Evolutionary conservation across 352 stramenopile genomes (phyloP), one percentile per base, ranked within the genome.

Genomic region (Phytophthora europaea): DNA sequence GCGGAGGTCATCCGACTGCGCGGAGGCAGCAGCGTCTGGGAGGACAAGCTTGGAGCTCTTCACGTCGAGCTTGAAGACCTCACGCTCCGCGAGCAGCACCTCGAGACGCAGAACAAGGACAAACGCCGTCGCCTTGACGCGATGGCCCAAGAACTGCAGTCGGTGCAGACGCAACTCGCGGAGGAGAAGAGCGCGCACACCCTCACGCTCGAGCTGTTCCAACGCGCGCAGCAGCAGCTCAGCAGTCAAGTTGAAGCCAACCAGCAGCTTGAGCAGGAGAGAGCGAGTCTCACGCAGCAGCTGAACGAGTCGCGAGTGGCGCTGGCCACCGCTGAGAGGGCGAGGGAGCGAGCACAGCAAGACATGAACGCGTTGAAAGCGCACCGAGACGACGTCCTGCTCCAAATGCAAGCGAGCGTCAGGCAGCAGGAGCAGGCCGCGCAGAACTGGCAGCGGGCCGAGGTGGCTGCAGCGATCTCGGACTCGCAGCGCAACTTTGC

Each of bases 401-500:
- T 10, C 0, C 56, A 76, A 18, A 92, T 92, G 85, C 65, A 91
- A 20, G 58, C 50, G 12, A 86, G 76, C 1, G 73, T 92, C 4
- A 54, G n/a, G 18, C 80, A 87, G 26, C 83, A 92, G 23, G 70
- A 87, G 34, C 60, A 79, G 18, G 62, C 72, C 1, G 74, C 82
- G 0, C 58, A 81, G 55, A 78, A 80, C 33, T 94, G 87, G 87
- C 83, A 89, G 23, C 74, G 76, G 5, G 85, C 87, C 1, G 87
- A 94, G 59, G 61, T 77, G 0, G 83, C 87, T 0, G 85, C 85
- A 1, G 77, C 86, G 0, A 87, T 93, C 1, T 76, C 85, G 3
- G 87, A 94, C 28, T 91, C 85, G 9, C 84, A 92, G 61, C 84
- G 87, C 51, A 94, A 90, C 58, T 87, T 90, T 33, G 81, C 82